phyloP scores from a whole-genome alignment of 768 basidiomycete genomes.

The Pilatotrama ljubarskyi region DNA sequence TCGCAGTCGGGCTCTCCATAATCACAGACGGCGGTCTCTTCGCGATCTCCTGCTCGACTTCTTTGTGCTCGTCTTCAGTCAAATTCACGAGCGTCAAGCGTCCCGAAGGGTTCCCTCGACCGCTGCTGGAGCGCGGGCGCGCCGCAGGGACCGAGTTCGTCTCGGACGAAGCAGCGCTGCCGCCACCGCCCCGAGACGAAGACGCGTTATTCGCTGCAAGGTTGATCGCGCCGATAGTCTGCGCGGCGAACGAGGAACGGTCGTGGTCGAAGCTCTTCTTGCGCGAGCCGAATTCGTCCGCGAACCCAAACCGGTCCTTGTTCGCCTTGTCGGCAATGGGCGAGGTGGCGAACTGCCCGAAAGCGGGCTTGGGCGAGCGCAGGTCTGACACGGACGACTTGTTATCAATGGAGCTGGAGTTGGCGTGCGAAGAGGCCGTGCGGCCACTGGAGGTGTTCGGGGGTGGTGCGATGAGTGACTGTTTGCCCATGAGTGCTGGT shows the following conservation, averaged over 20 bases:
- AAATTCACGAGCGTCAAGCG: constrained; percentile 46
- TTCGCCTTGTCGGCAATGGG: constrained; percentile 25
- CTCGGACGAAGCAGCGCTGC: constrained; percentile 10
- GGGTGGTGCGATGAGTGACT: not conserved
- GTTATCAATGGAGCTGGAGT: constrained; percentile 19
- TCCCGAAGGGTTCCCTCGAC: constrained; percentile 20
- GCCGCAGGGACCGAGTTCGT: constrained; percentile 9
- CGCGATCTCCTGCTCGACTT: constrained; percentile 22
- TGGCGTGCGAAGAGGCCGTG: constrained; percentile 17
- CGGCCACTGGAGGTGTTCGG: constrained; percentile 11
- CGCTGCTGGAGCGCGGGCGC: constrained; percentile 34
- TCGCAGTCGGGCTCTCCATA: constrained; percentile 12
- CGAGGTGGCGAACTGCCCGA: constrained; percentile 33
- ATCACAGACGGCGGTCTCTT: constrained; percentile 11
- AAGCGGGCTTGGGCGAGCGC: constrained; percentile 22
- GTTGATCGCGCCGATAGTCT: constrained; percentile 27
- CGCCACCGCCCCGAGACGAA: not conserved
- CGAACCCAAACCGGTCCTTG: constrained; percentile 18
- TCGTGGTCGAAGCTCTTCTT: constrained; percentile 18
- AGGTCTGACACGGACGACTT: constrained; percentile 7
- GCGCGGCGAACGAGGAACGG: constrained; percentile 5
- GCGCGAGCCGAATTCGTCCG: constrained; percentile 30
- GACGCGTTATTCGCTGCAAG: not conserved
- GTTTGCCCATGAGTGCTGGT: constrained; percentile 7
- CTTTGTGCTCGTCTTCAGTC: constrained; percentile 48